A percentile compares a stretch with the other conserved stretches of the same genome.
Conservation (phyloP, 2,329 filamentous ascomycete genomes). For the Penicillium sp. region DNA sequence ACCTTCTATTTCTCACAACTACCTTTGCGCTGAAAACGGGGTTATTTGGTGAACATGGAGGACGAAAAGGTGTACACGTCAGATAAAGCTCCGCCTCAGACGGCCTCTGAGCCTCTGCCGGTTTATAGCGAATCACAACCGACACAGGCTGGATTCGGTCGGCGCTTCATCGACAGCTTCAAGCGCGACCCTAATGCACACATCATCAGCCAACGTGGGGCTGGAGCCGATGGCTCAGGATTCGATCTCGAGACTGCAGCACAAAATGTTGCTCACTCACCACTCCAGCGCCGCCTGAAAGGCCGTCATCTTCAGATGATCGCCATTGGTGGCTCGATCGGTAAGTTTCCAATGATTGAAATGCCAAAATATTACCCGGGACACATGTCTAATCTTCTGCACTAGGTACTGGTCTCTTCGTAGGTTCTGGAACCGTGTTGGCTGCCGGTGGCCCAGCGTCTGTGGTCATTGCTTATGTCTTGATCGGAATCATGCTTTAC, state of each 20-base stretch:
- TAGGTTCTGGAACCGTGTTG: conserved; percentile 74
- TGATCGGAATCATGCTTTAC: conserved; percentile 85
- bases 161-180: conserved; percentile 44
- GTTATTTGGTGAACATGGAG: conserved; percentile 5
- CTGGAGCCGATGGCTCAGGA: conserved; percentile 54
- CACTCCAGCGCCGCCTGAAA: conserved; percentile 75
- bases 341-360: conserved; percentile 41
- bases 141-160: conserved; percentile 23
- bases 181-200: conserved; percentile 46
- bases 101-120: conserved; percentile 26
- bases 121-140: conserved; percentile 32
- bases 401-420: conserved; percentile 77
- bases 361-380: neutral
- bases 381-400: conserved; percentile 8
- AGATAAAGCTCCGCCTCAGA: conserved; percentile 26
- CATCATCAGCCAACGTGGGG: conserved; percentile 29
- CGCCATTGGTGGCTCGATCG: conserved; percentile 89
- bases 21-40: neutral
- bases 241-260: conserved; percentile 65
- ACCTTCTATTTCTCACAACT: neutral
- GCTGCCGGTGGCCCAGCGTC: conserved; percentile 74
- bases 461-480: conserved; percentile 70
- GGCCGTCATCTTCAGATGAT: conserved; percentile 94
- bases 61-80: conserved; percentile 31
- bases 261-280: conserved; percentile 66